Evolutionary conservation across 495 filamentous ascomycete species (phyloP).

Genomic region (Aspergillus egyptiacus): DNA sequence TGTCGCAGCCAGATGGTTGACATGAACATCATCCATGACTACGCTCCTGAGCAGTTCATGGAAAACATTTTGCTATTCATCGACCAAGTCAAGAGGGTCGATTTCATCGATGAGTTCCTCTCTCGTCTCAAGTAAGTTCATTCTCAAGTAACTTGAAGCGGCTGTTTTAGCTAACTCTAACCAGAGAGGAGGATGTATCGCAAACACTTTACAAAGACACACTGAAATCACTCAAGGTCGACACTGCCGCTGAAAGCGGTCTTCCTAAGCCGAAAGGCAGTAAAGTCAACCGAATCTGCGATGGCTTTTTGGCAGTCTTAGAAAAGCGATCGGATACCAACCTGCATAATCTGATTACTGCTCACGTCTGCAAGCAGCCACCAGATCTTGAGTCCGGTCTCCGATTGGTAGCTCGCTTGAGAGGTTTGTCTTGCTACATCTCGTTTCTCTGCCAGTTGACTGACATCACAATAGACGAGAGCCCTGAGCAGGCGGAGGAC

Average conservation of each 20-base stretch:
- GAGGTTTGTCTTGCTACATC: slow-evolving; percentile 38
- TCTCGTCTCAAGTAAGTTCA: slow-evolving; percentile 71
- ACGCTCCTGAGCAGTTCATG: slow-evolving; percentile 78
- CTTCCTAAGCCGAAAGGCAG: slow-evolving; percentile 30
- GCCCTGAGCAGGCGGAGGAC: slow-evolving; percentile 65
- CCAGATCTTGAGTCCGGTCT: slow-evolving; percentile 86
- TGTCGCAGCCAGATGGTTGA: slow-evolving; percentile 93
- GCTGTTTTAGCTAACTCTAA: neutral
- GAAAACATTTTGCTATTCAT: slow-evolving; percentile 68
- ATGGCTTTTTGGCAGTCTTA: slow-evolving; percentile 70
- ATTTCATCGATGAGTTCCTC: slow-evolving; percentile 86
- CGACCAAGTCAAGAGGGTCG: slow-evolving; percentile 76
- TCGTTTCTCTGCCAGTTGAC: neutral
- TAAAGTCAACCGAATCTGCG: slow-evolving; percentile 84
- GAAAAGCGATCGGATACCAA: slow-evolving; percentile 58
- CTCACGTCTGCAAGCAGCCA: slow-evolving; percentile 86
- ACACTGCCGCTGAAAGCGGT: slow-evolving; percentile 7
- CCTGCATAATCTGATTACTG: slow-evolving; percentile 88
- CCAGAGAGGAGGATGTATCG: slow-evolving; percentile 87
- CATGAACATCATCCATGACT: slow-evolving; percentile 97
- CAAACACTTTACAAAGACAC: slow-evolving; percentile 93
- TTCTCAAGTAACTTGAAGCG: neutral
- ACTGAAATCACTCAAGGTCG: slow-evolving; percentile 28
- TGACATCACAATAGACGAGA: slow-evolving; percentile 42
- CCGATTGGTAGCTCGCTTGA: slow-evolving; percentile 65